phyloP scores from a whole-genome alignment of 2,329 filamentous ascomycete species.

The Pseudogymnoascus sp. region DNA sequence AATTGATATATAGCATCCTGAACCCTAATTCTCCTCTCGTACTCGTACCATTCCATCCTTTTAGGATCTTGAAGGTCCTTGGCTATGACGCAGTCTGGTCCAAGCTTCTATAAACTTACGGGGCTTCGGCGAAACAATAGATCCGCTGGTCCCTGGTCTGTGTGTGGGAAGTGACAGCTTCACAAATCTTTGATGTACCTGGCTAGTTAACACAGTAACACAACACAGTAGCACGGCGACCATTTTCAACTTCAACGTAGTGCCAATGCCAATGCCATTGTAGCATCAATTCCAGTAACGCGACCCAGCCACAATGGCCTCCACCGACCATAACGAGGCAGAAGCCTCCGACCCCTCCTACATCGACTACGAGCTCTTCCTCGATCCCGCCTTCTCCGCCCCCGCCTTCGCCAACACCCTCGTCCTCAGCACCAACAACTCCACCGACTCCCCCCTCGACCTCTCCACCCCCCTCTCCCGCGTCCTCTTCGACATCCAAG shows the following conservation, averaged over 20 bases:
- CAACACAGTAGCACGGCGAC: neutral
- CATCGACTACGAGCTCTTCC: conserved; percentile 91
- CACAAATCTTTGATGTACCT: neutral
- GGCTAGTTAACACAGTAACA: neutral
- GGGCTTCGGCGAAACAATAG: neutral
- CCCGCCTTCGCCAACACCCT: conserved; percentile 80
- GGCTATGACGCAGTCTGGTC: neutral
- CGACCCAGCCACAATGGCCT: neutral
- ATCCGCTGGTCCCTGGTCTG: neutral
- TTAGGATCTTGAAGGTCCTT: neutral
- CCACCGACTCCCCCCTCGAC: conserved; percentile 82
- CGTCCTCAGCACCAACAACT: conserved; percentile 84
- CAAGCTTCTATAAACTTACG: neutral
- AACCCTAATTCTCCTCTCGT: neutral
- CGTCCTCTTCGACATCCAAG: conserved; percentile 92
- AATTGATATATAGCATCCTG: neutral
- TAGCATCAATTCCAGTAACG: neutral
- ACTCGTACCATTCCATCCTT: neutral
- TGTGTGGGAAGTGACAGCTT: neutral
- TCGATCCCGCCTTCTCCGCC: conserved; percentile 75
- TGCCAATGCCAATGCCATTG: neutral
- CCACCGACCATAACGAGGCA: neutral
- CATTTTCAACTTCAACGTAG: neutral
- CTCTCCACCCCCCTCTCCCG: conserved; percentile 88
- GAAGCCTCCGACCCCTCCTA: conserved; percentile 65